Evolutionary conservation across 805 yeast genomes (phyloP).

Genomic region (Candida yuanshanica): DNA sequence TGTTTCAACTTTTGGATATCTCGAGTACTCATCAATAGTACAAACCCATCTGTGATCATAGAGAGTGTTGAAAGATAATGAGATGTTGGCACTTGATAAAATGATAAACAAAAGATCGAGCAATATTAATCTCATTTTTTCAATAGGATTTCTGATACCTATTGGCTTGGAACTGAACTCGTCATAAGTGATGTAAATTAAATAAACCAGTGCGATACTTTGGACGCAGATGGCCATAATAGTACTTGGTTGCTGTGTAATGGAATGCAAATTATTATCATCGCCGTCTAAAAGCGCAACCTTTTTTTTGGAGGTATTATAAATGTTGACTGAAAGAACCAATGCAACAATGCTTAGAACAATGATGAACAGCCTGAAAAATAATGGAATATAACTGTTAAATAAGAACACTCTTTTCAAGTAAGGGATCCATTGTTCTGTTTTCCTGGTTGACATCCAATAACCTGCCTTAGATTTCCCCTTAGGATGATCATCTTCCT

Average conservation of each 20-base stretch:
- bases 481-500: slow-evolving; percentile 29
- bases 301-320: slow-evolving; percentile 30
- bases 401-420: slow-evolving; percentile 54
- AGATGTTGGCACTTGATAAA: slow-evolving; percentile 80
- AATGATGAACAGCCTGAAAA: slow-evolving; percentile 57
- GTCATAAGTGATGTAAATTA: slow-evolving; percentile 79
- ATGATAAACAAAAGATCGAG: slow-evolving; percentile 84
- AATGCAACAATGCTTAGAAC: slow-evolving; percentile 61
- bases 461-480: slow-evolving; percentile 55
- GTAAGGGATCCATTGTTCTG: slow-evolving; percentile 59
- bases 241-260: slow-evolving; percentile 81
- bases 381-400: slow-evolving; percentile 77
- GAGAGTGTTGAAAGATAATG: slow-evolving; percentile 79
- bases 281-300: slow-evolving; percentile 9
- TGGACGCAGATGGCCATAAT: slow-evolving; percentile 90
- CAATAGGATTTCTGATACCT: slow-evolving; percentile 81
- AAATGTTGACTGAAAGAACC: slow-evolving; percentile 63
- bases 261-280: slow-evolving; percentile 17
- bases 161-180: slow-evolving; percentile 90
- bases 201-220: slow-evolving; percentile 68
- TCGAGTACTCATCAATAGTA: slow-evolving; percentile 16
- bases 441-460: slow-evolving; percentile 61
- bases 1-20: slow-evolving; percentile 33
- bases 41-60: slow-evolving; percentile 85
- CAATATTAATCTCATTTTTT: slow-evolving; percentile 75